Evolutionary conservation across 2,329 filamentous ascomycete genomes (phyloP).

Genomic region (Moelleriella libera): DNA sequence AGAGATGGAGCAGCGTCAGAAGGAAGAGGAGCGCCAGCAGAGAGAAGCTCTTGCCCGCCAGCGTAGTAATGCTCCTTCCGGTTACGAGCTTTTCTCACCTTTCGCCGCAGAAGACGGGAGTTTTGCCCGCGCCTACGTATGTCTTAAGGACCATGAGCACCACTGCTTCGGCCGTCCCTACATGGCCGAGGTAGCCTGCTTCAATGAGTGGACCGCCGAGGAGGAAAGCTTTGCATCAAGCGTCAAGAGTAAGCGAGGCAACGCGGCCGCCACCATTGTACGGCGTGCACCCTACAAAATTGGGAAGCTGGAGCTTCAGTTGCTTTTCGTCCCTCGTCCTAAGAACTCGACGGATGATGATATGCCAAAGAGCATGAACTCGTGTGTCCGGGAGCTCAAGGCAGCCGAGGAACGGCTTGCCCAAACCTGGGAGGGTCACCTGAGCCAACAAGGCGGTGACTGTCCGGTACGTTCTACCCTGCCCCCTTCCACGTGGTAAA

Average conservation of each 20-base stretch:
- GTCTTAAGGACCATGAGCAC: constrained; percentile 81
- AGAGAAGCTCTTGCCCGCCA: constrained; percentile 52
- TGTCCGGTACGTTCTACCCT: constrained; percentile 63
- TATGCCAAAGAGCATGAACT: constrained; percentile 99
- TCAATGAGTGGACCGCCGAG: constrained; percentile 97
- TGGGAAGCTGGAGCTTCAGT: constrained; percentile 84
- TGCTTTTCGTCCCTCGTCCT: constrained; percentile 87
- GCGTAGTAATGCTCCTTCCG: constrained; percentile 49
- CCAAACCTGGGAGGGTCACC: constrained; percentile 70
- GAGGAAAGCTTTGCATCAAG: constrained; percentile 66
- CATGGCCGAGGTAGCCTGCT: constrained; percentile 80
- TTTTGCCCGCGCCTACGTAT: constrained; percentile 87
- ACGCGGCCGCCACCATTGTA: constrained; percentile 49
- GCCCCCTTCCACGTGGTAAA: not conserved
- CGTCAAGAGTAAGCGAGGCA: constrained; percentile 84
- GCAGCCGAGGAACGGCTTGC: constrained; percentile 71
- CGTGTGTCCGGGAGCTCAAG: constrained; percentile 83
- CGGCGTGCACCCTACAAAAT: constrained; percentile 92
- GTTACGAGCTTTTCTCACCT: constrained; percentile 78
- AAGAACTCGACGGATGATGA: constrained; percentile 80
- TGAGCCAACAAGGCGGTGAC: constrained; percentile 95
- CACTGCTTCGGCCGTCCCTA: constrained; percentile 80
- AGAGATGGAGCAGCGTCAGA: constrained; percentile 74
- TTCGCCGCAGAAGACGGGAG: constrained; percentile 83
- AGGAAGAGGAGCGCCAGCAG: constrained; percentile 60